These are phyloP conservation scores for Fusarium aywerte DNA, from an alignment of 2,329 filamentous ascomycete species.

Conservation along the genomic window DNA sequence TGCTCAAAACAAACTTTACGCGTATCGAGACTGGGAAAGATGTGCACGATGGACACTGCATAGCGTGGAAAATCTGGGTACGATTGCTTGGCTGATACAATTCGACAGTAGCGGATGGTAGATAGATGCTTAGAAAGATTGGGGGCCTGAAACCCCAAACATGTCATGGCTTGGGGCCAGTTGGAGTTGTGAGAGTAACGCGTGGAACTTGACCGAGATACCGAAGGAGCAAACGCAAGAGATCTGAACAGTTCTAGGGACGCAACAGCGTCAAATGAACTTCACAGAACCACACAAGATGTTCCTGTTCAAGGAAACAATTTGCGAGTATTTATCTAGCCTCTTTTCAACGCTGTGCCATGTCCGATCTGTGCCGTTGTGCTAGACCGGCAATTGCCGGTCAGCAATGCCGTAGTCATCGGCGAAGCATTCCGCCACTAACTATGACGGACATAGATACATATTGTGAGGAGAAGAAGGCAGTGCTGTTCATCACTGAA, in stretches of 20 bases:
- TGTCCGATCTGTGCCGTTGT: not conserved
- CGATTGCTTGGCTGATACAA: not conserved
- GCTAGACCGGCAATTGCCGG: not conserved
- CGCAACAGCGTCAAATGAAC: too few species aligned
- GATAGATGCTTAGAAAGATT: conserved; percentile 1
- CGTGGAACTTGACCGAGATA: conserved; percentile 9
- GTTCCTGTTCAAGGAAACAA: not conserved
- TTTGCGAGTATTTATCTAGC: not conserved
- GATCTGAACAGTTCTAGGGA: not conserved
- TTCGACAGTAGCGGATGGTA: not conserved
- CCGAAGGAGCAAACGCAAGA: not conserved
- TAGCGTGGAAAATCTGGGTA: not conserved
- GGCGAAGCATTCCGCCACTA: not conserved
- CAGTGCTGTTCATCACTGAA: not conserved
- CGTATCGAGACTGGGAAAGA: not conserved
- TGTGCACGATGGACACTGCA: not conserved
- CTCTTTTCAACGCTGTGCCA: not conserved
- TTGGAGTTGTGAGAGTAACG: conserved; percentile 8
- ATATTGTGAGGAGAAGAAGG: conserved; percentile 3
- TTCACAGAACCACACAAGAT: not conserved
- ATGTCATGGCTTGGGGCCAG: not conserved
- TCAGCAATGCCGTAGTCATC: not conserved
- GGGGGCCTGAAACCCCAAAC: conserved; percentile 26
- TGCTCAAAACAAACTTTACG: not conserved
- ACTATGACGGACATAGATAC: not conserved